Evolutionary conservation across 192 early-diverging fungal species (phyloP).

Genomic region (Podila epigama): DNA sequence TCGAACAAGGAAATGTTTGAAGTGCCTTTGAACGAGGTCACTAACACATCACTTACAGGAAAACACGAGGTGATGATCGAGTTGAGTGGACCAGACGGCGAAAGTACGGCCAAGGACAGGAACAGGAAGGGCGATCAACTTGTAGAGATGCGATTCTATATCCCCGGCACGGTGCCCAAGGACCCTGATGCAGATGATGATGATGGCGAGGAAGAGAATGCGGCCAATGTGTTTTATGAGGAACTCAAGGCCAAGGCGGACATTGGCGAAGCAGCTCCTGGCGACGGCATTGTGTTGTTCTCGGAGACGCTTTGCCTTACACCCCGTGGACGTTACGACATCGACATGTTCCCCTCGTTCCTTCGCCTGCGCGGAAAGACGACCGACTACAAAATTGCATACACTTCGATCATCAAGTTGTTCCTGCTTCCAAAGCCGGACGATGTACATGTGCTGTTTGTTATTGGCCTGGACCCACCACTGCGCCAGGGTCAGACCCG

Average conservation of each 20-base stretch:
- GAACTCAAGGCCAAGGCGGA: slow-evolving; percentile 92
- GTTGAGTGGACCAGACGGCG: slow-evolving; percentile 74
- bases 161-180: slow-evolving; percentile 78
- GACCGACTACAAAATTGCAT: slow-evolving; percentile 97
- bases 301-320: slow-evolving; percentile 89
- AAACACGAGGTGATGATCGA: slow-evolving; percentile 95
- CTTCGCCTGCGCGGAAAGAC: slow-evolving; percentile 96
- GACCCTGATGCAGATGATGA: slow-evolving; percentile 55
- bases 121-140: slow-evolving; percentile 75
- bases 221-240: slow-evolving; percentile 77
- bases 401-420: slow-evolving; percentile 81
- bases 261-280: slow-evolving; percentile 80
- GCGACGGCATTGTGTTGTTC: slow-evolving; percentile 92
- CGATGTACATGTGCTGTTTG: slow-evolving; percentile 90
- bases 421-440: slow-evolving; percentile 94
- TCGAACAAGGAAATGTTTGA: slow-evolving; percentile 90
- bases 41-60: slow-evolving; percentile 82
- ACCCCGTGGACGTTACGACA: slow-evolving; percentile 95
- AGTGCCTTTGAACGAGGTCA: slow-evolving; percentile 86
- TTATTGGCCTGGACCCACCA: slow-evolving; percentile 95
- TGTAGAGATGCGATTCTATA: slow-evolving; percentile 91
- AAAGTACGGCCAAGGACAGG: slow-evolving; percentile 53
- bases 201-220: slow-evolving; percentile 54
- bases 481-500: slow-evolving; percentile 96
- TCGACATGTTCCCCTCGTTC: slow-evolving; percentile 91